phyloP scores from a whole-genome alignment of 225 moss, liverwort and hornwort genomes.

The Polytrichum commune region DNA sequence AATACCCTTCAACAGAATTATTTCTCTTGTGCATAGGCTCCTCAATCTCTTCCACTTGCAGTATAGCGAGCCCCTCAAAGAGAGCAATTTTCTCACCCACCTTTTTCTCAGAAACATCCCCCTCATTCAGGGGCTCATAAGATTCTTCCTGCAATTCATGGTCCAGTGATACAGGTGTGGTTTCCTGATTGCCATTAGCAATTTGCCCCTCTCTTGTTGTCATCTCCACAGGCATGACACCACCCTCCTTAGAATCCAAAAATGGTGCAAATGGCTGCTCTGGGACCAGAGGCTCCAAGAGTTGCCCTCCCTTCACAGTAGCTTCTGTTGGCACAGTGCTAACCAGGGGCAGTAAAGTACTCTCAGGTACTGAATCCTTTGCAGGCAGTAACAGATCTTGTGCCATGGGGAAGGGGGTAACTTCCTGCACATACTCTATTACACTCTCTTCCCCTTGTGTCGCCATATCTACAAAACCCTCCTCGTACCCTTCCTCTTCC shows the following conservation, averaged over 20 bases:
- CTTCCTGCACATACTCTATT: conserved; percentile 46
- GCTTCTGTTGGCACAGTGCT: conserved; percentile 21
- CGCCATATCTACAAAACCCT: conserved; percentile 22
- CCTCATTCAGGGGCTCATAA: neutral
- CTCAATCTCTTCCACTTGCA: conserved; percentile 4
- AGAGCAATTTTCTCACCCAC: conserved; percentile 5
- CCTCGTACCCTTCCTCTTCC: neutral
- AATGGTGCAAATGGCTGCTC: conserved; percentile 11
- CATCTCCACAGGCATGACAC: conserved; percentile 18
- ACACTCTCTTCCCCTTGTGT: conserved; percentile 39
- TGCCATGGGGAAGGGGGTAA: conserved; percentile 46
- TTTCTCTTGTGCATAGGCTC: conserved; percentile 18
- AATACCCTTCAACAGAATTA: conserved; percentile 14
- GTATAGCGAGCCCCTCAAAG: neutral
- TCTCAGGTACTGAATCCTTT: conserved; percentile 30
- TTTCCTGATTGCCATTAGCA: neutral
- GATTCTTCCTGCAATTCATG: neutral
- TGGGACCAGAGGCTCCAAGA: conserved; percentile 11
- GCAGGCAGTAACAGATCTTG: conserved; percentile 35
- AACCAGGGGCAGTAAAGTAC: conserved; percentile 15
- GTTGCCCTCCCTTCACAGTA: conserved; percentile 17
- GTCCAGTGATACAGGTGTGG: neutral
- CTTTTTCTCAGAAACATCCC: neutral
- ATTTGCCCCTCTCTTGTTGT: neutral
- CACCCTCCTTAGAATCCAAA: conserved; percentile 14